Percentiles rank a stretch among this genome's conserved stretches.
Evolutionary conservation across 768 basidiomycete species (phyloP).

Genomic region (Podaxis rugospora): DNA sequence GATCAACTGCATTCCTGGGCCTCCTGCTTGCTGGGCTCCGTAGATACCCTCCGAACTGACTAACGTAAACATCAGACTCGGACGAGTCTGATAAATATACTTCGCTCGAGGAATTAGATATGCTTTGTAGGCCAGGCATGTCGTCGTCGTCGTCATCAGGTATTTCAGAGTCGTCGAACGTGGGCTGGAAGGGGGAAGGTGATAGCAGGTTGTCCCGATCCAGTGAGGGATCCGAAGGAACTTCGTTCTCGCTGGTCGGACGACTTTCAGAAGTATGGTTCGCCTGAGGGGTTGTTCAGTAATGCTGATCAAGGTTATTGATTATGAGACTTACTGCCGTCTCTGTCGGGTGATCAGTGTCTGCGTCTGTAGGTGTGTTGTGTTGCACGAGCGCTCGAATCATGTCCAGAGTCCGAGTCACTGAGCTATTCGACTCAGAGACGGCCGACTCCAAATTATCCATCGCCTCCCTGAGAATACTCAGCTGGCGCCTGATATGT

Average conservation of each 20-base stretch:
- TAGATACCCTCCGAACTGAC: constrained; percentile 3
- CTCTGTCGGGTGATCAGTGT: background rate
- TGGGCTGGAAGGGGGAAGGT: background rate
- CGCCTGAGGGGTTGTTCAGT: background rate
- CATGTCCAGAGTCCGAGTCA: background rate
- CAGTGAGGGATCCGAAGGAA: background rate
- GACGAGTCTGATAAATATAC: constrained; percentile 22
- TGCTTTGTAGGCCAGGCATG: constrained; percentile 33
- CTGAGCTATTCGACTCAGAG: constrained; percentile 2
- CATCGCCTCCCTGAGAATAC: constrained; percentile 4
- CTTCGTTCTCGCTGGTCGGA: background rate
- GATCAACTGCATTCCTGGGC: constrained; percentile 14
- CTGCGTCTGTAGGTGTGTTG: background rate
- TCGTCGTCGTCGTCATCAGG: constrained; percentile 21
- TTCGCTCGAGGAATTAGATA: constrained; percentile 30
- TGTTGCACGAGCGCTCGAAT: constrained; percentile 3
- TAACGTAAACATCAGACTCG: constrained; percentile 19
- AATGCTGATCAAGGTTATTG: background rate
- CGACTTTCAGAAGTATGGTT: background rate
- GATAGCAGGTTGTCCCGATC: background rate
- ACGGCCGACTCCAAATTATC: constrained; percentile 4
- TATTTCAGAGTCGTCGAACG: background rate
- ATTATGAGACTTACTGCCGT: background rate
- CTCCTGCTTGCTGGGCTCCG: constrained; percentile 7
- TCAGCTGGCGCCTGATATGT: background rate